These are phyloP conservation scores for Powellomyces hirtus DNA, from an alignment of 192 early-diverging fungal species.

Conservation along the genomic window DNA sequence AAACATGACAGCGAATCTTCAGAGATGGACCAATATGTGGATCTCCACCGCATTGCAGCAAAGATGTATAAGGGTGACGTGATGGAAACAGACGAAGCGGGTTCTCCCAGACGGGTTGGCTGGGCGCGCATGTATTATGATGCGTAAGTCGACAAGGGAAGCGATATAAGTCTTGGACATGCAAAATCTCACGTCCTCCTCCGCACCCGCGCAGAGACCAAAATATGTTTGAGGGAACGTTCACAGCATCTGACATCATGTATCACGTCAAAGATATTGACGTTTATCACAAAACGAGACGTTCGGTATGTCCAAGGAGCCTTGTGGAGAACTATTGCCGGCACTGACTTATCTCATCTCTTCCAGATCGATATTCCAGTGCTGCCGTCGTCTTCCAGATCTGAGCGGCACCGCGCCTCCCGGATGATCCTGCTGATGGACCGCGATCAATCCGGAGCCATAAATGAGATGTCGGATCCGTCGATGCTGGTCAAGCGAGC, in stretches of 20 bases:
- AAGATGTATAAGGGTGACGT: constrained; percentile 25
- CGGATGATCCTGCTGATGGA: constrained; percentile 36
- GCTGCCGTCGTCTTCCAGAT: constrained; percentile 26
- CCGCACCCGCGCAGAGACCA: no score
- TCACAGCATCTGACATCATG: constrained; percentile 22
- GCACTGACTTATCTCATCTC: neutral
- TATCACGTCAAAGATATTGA: constrained; percentile 37
- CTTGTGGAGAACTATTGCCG: neutral
- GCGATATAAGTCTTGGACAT: no score
- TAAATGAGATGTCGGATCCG: neutral
- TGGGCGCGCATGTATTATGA: constrained; percentile 27
- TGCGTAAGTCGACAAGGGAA: no score
- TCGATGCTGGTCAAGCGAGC: neutral
- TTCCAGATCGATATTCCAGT: constrained; percentile 34
- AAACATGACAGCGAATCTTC: neutral
- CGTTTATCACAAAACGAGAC: constrained; percentile 24
- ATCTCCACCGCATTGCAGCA: constrained; percentile 1
- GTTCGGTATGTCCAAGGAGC: neutral
- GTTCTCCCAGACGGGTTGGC: constrained; percentile 15
- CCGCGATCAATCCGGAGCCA: neutral
- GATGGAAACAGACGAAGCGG: neutral
- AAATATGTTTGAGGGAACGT: constrained; percentile 27
- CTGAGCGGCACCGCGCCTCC: constrained; percentile 10
- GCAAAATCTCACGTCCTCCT: neutral
- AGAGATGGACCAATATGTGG: neutral